Evolutionary conservation across 1,284 basidiomycete species (phyloP).

Genomic region (Microbotryomycetes sp.): DNA sequence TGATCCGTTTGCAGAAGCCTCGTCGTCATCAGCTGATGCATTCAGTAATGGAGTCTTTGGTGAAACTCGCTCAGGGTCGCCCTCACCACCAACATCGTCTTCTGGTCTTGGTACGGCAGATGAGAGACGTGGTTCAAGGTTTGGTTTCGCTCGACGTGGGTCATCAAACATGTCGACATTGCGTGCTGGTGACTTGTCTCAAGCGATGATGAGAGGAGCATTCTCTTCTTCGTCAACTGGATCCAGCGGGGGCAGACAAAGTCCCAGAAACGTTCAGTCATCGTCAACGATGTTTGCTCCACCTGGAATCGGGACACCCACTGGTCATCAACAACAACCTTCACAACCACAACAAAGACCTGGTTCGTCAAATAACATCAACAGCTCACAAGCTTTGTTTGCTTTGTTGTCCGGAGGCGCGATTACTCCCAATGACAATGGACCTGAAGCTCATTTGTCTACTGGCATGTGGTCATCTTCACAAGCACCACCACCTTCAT

Average conservation of each 20-base stretch:
- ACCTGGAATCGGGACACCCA: constrained; percentile 24
- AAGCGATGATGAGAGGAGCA: constrained; percentile 9
- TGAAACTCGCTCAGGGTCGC: neutral
- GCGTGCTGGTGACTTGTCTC: constrained; percentile 5
- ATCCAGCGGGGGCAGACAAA: constrained; percentile 1
- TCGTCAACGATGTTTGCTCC: constrained; percentile 17
- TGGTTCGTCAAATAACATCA: neutral
- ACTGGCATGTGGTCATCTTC: neutral
- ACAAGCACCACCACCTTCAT: neutral
- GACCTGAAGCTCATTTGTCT: neutral
- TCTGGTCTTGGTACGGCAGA: constrained; percentile 14
- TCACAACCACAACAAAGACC: neutral
- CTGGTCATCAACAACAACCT: constrained; percentile 4
- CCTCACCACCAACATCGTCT: constrained; percentile 9
- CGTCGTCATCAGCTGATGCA: constrained; percentile 10
- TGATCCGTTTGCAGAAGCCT: constrained; percentile 29
- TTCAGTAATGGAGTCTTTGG: constrained; percentile 3
- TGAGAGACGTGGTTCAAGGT: constrained; percentile 23
- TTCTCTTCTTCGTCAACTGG: constrained; percentile 4
- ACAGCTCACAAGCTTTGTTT: neutral
- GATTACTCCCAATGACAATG: constrained; percentile 1
- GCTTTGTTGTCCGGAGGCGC: neutral
- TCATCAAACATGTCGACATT: neutral
- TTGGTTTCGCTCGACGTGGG: constrained; percentile 26
- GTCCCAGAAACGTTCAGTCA: neutral